Conservation (phyloP, 2,329 filamentous ascomycete genomes). For the Pyricularia grisea region DNA sequence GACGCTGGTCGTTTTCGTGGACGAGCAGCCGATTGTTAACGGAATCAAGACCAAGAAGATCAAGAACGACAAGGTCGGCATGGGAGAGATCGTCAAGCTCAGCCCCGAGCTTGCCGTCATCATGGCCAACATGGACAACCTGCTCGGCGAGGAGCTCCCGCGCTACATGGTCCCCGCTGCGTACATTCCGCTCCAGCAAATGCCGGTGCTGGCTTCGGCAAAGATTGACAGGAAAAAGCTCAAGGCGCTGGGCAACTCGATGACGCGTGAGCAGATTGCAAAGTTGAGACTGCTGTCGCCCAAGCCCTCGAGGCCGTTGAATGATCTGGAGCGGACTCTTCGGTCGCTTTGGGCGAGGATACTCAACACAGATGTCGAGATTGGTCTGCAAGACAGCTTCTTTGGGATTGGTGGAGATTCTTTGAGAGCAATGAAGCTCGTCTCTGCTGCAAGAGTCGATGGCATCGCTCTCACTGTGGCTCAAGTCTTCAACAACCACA, state of each 20-base stretch:
- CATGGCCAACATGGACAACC: slow-evolving; percentile 20
- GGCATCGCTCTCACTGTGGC: slow-evolving; percentile 32
- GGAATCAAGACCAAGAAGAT: background rate
- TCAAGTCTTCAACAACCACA: slow-evolving; percentile 33
- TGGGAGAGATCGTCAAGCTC: background rate
- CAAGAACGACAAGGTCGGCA: background rate
- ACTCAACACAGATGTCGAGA: slow-evolving; percentile 6
- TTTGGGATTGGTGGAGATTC: slow-evolving; percentile 41
- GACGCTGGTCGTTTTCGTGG: slow-evolving; percentile 12
- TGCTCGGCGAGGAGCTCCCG: slow-evolving; percentile 24
- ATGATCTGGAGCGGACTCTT: slow-evolving; percentile 26
- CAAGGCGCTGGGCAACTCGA: slow-evolving; percentile 30
- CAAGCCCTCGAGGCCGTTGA: slow-evolving; percentile 20
- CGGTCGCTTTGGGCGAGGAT: slow-evolving; percentile 20
- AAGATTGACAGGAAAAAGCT: slow-evolving; percentile 40
- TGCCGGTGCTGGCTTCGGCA: slow-evolving; percentile 37
- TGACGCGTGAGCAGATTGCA: slow-evolving; percentile 31
- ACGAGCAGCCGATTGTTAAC: slow-evolving; percentile 1
- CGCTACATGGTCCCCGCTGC: slow-evolving; percentile 39
- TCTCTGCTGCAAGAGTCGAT: slow-evolving; percentile 29
- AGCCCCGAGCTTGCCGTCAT: slow-evolving; percentile 18
- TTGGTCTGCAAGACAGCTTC: slow-evolving; percentile 32
- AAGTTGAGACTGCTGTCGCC: slow-evolving; percentile 17
- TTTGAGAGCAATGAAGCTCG: slow-evolving; percentile 40
- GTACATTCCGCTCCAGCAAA: slow-evolving; percentile 33